These are phyloP conservation scores for Russula emetica DNA, from an alignment of 768 basidiomycete genomes.

Conservation along the genomic window DNA sequence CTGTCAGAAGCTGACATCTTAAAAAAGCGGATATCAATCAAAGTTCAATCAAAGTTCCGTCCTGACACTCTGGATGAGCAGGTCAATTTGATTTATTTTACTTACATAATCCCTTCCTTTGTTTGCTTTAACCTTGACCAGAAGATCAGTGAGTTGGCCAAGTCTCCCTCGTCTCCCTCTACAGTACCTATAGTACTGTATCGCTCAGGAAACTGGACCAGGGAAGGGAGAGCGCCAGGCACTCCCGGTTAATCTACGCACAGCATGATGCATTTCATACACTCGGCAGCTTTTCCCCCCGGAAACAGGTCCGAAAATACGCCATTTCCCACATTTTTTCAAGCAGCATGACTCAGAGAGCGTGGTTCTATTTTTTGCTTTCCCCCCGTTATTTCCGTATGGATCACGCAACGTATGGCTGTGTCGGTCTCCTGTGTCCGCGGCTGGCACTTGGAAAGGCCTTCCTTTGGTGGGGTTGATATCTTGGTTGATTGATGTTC, in stretches of 20 bases:
- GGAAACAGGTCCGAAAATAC: neutral
- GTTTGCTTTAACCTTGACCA: neutral
- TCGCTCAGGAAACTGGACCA: neutral
- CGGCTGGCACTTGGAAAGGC: neutral
- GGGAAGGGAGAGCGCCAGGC: neutral
- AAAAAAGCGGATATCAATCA: no score
- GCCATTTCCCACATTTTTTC: neutral
- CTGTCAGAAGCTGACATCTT: no score
- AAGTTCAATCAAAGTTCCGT: no score
- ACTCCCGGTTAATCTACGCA: neutral
- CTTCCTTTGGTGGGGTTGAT: neutral
- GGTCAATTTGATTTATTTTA: neutral
- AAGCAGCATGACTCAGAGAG: neutral
- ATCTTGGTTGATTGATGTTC: neutral
- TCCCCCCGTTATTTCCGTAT: no score
- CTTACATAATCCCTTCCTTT: neutral
- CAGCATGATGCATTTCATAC: neutral
- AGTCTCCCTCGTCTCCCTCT: no score
- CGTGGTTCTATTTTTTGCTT: neutral
- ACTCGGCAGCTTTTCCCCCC: neutral
- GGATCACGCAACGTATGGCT: neutral
- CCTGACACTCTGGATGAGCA: no score
- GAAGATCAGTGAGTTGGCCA: neutral
- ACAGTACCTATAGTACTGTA: neutral
- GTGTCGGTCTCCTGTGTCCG: neutral